A percentile compares a stretch with the other conserved stretches of the same genome.
These are phyloP conservation scores for Urostyla sp. DNA, from an alignment of 73 alveolate species.

Conservation along the genomic window DNA sequence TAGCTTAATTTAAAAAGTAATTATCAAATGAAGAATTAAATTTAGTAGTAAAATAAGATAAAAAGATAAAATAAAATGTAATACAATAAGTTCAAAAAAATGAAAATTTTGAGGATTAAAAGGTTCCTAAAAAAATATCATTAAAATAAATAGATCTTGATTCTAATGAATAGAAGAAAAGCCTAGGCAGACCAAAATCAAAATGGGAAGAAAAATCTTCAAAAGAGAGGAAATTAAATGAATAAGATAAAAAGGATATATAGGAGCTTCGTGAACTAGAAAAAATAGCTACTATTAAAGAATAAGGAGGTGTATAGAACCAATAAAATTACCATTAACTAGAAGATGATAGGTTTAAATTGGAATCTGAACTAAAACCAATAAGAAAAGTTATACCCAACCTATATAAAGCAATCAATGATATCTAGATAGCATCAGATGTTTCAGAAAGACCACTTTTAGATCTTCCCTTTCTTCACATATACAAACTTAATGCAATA, in stretches of 20 bases:
- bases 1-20: too few species aligned
- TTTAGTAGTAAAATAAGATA: too few species aligned
- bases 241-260: constrained; percentile 20
- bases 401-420: not conserved
- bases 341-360: not conserved
- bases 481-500: not conserved
- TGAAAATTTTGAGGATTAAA: too few species aligned
- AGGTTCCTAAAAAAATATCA: too few species aligned
- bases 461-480: not conserved
- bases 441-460: too few species aligned
- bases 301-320: not conserved
- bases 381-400: not conserved
- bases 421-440: constrained; percentile 2
- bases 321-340: not conserved
- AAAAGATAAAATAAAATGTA: too few species aligned
- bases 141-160: too few species aligned
- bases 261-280: constrained; percentile 15
- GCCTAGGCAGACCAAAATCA: too few species aligned
- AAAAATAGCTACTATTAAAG: not conserved
- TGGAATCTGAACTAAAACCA: not conserved
- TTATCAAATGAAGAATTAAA: too few species aligned
- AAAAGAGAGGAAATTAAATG: not conserved
- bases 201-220: too few species aligned
- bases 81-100: too few species aligned
- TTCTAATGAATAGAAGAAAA: too few species aligned